These are phyloP conservation scores for Diaporthe humulicola DNA, from an alignment of 2,329 filamentous ascomycete genomes.

Conservation along the genomic window DNA sequence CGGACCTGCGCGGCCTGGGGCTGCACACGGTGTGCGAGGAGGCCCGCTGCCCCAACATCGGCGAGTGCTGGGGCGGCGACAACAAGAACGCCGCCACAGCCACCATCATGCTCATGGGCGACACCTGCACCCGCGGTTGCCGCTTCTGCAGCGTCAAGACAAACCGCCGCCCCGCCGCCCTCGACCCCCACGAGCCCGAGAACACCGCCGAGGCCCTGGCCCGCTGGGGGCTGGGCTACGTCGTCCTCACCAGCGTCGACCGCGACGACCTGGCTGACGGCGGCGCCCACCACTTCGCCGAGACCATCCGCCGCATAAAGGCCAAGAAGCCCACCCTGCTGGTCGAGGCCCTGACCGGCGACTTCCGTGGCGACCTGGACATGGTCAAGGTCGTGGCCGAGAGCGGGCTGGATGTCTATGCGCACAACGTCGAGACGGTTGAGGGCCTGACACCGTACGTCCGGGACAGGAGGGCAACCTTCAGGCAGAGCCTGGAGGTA, in stretches of 20 bases:
- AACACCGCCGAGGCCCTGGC: slow-evolving; percentile 94
- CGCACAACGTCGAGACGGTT: slow-evolving; percentile 96
- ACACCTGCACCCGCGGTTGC: slow-evolving; percentile 96
- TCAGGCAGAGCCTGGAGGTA: slow-evolving; percentile 86
- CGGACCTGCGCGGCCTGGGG: slow-evolving; percentile 88
- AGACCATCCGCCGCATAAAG: slow-evolving; percentile 96
- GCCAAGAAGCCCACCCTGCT: slow-evolving; percentile 81
- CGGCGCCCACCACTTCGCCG: slow-evolving; percentile 89
- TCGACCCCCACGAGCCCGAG: slow-evolving; percentile 97
- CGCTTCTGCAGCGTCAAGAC: slow-evolving; percentile 99
- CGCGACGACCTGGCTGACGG: slow-evolving; percentile 93
- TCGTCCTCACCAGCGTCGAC: slow-evolving; percentile 94
- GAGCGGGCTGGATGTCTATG: slow-evolving; percentile 94
- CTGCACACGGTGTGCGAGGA: slow-evolving; percentile 98
- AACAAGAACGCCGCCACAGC: slow-evolving; percentile 92
- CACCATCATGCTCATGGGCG: slow-evolving; percentile 99
- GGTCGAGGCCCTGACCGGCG: slow-evolving; percentile 88
- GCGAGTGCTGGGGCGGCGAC: slow-evolving; percentile 95
- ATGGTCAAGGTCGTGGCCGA: slow-evolving; percentile 88
- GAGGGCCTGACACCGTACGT: slow-evolving; percentile 92
- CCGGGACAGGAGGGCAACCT: slow-evolving; percentile 89
- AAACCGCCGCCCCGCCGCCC: slow-evolving; percentile 76
- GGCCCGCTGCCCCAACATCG: slow-evolving; percentile 96
- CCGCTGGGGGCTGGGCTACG: slow-evolving; percentile 95
- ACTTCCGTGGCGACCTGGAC: slow-evolving; percentile 87